Evolutionary conservation across 371 early-diverging fungal species (phyloP), one percentile per base, ranked within the genome.

Genomic region (Saksenaea oblongispora): DNA sequence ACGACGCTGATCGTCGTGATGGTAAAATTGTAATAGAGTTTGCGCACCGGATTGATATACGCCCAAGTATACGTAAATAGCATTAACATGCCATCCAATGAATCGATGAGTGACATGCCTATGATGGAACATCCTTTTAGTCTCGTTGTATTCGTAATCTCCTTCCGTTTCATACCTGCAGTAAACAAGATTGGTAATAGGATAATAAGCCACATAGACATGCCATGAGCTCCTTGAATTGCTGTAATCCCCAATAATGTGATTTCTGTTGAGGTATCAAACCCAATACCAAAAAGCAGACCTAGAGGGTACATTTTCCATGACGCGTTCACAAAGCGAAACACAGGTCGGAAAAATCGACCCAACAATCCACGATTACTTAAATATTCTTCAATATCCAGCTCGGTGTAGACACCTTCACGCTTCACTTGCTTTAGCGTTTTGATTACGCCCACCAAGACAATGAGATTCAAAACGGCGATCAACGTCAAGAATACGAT

Each of bases 251-350:
- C 82, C 15, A 89, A 69, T 1, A 90, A 35, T 0, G 83, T 80
- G 31, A 89, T 76, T 60, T 89, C 86, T 0, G 87, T 86, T 5
- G 89, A 84, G 2, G 91, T 90, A 73, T 90, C 91, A 63, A 90
- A 90, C 5, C 89, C 91, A 7, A 90, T 66, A 5, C 91, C 89
- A 65, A 88, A 88, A 28, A 87, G 58, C 4, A 87, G 70, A 2
- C 88, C 88, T 2, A 87, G 67, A 14, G 86, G 87, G 58, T 87
- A 87, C 88, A 87, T 87, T 58, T 87, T 87, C 85, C 86, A 87
- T 14, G 84, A 83, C 8, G 83, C 79, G 64, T 89, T 76, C 63
- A 89, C 74, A 44, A 84, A 69, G 11, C 67, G 67, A 58, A 86
- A 87, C 4, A 87, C 62, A 5, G 86, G 86, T n/a, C 79, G 65